Conservation (phyloP, 2,329 filamentous ascomycete genomes). For the Blastomyces emzantsi region DNA sequence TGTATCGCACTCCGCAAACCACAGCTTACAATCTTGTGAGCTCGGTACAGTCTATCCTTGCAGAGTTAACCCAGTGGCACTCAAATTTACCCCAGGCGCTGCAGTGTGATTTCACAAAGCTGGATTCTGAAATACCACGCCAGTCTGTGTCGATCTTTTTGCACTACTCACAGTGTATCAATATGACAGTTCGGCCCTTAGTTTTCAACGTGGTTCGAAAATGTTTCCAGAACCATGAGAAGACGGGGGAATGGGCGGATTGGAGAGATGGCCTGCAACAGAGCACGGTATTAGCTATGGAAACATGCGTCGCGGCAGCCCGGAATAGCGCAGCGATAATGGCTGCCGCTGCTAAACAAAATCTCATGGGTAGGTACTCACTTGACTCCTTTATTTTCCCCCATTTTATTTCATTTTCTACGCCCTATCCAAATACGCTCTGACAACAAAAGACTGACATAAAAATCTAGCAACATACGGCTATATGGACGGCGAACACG, state of each 20-base stretch:
- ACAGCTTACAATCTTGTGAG: slow-evolving; percentile 42
- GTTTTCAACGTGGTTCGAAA: slow-evolving; percentile 47
- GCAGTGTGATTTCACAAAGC: slow-evolving; percentile 41
- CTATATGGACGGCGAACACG: slow-evolving; percentile 50
- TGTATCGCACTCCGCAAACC: slow-evolving; percentile 43
- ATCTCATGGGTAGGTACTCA: slow-evolving; percentile 44
- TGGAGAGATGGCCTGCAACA: slow-evolving; percentile 43
- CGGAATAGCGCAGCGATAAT: slow-evolving; percentile 44
- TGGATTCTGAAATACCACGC: slow-evolving; percentile 37
- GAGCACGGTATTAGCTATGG: slow-evolving; percentile 44
- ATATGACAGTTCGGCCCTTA: slow-evolving; percentile 48
- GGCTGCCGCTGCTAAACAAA: slow-evolving; percentile 41
- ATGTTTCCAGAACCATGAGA: slow-evolving; percentile 34
- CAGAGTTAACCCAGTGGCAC: slow-evolving; percentile 44
- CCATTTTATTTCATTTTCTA: not conserved
- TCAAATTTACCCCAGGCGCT: slow-evolving; percentile 41
- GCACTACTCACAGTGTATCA: slow-evolving; percentile 51
- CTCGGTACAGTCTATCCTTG: slow-evolving; percentile 45
- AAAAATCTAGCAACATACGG: slow-evolving; percentile 42
- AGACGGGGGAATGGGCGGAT: slow-evolving; percentile 23
- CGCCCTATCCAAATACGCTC: too few relatives aligned
- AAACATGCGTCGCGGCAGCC: slow-evolving; percentile 45
- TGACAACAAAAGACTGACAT: not conserved
- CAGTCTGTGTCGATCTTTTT: slow-evolving; percentile 46
- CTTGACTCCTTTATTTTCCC: not conserved